Evolutionary conservation across 2,329 filamentous ascomycete species (phyloP).

Genomic region (Colletotrichum endophyticum): DNA sequence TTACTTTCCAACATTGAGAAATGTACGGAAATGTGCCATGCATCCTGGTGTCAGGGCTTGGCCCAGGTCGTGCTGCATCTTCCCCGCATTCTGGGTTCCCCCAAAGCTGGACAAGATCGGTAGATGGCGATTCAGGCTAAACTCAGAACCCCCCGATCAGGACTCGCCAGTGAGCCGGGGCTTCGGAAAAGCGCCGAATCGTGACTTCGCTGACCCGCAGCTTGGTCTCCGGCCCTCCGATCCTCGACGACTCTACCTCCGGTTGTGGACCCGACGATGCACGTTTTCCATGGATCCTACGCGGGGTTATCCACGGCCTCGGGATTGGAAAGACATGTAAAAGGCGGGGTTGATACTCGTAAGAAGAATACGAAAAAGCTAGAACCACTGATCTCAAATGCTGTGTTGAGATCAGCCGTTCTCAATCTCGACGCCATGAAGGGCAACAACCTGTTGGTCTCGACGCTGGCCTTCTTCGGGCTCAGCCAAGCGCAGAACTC

Average conservation of each 20-base stretch:
- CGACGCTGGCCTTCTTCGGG: neutral
- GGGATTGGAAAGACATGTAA: neutral
- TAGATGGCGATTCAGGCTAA: constrained; percentile 4
- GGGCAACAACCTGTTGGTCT: neutral
- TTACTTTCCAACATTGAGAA: too few relatives aligned
- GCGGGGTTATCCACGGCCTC: neutral
- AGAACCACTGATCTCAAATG: neutral
- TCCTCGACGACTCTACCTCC: accelerated
- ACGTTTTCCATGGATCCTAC: neutral
- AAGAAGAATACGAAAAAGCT: neutral
- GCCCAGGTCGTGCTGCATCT: neutral
- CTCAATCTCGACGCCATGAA: neutral
- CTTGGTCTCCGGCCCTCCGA: neutral
- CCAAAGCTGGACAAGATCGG: neutral
- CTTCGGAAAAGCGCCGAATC: neutral
- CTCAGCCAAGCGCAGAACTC: constrained; percentile 22
- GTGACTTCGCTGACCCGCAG: neutral
- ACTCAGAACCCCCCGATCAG: neutral
- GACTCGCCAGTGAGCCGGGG: neutral
- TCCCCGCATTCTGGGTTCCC: neutral
- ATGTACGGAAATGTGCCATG: neutral
- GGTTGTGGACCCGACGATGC: neutral
- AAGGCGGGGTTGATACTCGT: neutral
- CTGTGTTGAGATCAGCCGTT: neutral
- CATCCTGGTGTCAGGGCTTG: neutral